Percentiles rank a stretch among this genome's conserved stretches.
Conservation (phyloP, 2,329 filamentous ascomycete genomes). For the Pyricularia grisea region DNA sequence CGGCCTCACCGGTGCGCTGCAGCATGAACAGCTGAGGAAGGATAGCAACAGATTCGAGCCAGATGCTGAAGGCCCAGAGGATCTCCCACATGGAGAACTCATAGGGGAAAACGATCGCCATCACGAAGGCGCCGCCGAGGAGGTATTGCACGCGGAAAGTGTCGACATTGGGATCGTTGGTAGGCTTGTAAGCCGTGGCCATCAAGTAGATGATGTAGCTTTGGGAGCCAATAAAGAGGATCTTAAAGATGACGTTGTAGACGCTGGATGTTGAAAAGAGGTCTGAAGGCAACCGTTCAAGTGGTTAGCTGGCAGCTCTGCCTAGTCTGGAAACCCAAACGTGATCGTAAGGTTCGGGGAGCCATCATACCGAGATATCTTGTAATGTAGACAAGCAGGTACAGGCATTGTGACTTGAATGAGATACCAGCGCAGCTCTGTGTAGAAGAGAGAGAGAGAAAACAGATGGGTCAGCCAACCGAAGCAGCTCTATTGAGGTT, state of each 20-base stretch:
- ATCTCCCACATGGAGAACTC: slow-evolving; percentile 78
- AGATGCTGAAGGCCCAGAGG: slow-evolving; percentile 95
- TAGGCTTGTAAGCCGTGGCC: slow-evolving; percentile 95
- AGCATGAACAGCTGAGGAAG: slow-evolving; percentile 97
- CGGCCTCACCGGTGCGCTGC: slow-evolving; percentile 92
- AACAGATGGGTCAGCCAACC: slow-evolving; percentile 8
- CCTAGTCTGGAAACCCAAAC: background rate
- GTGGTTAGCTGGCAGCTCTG: background rate
- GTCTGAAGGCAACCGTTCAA: slow-evolving; percentile 41
- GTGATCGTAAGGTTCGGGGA: background rate
- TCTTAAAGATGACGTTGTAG: slow-evolving; percentile 94
- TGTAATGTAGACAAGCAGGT: slow-evolving; percentile 87
- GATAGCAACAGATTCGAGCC: slow-evolving; percentile 94
- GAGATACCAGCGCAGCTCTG: slow-evolving; percentile 96
- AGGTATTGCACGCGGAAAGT: slow-evolving; percentile 97
- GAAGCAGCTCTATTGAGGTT: background rate
- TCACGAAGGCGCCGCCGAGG: slow-evolving; percentile 65
- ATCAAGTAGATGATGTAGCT: slow-evolving; percentile 96
- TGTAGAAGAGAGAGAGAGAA: slow-evolving; percentile 6
- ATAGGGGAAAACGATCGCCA: slow-evolving; percentile 79
- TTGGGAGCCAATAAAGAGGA: slow-evolving; percentile 84
- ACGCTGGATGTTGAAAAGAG: slow-evolving; percentile 75
- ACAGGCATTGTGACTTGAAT: slow-evolving; percentile 96
- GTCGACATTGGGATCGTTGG: slow-evolving; percentile 92
- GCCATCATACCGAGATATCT: slow-evolving; percentile 68